Evolutionary conservation across 495 filamentous ascomycete genomes (phyloP), one percentile per base, ranked within the genome.

Genomic region (Pyrenopolyporus hunteri): DNA sequence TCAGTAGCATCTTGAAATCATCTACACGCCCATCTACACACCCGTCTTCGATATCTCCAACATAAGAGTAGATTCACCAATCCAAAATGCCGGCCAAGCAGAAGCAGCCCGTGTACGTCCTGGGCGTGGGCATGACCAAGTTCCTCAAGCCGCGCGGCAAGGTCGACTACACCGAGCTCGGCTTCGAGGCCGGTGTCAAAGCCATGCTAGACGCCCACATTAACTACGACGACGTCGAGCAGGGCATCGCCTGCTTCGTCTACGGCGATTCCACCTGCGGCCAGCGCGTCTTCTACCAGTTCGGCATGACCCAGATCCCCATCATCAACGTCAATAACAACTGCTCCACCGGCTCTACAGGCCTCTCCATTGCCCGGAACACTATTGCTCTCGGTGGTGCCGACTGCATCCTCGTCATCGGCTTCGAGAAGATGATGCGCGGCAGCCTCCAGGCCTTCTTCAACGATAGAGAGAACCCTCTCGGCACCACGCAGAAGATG

Each of bases 301-400:
- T 98, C 73, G 94, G 94, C 74, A 92, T 98, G 85, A 97, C 91
- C 26, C 80, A 88, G 66, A 97, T 97, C 63, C 94, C 94, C 59
- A 92, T 97, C 71, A 89, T 93, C 81, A 97, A 97, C 70, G 90
- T 96, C 69, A 97, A 97, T 83, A 98, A 98, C 80, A 97, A 97
- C 78, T 98, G 94, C 82, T 88, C 90, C 0, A 98, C 94, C 1
- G 94, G 94, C 2, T 89, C 86, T 0, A 96, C 94, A 0, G 94
- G 94, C 20, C 76, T 98, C 35, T 83, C 86, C 62, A 87, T 98
- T 85, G 94, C 85, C 3, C 82, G 92, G 23, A 89, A 86, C 26
- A 79, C 94, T 78, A 90, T 97, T 59, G 79, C 86, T 8, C 79
- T 89, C 67, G 92, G 92, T 17, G 88, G 83, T 2, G 89, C 90